Evolutionary conservation across 2,329 filamentous ascomycete species (phyloP).

Genomic region (Albifimbria verrucaria): DNA sequence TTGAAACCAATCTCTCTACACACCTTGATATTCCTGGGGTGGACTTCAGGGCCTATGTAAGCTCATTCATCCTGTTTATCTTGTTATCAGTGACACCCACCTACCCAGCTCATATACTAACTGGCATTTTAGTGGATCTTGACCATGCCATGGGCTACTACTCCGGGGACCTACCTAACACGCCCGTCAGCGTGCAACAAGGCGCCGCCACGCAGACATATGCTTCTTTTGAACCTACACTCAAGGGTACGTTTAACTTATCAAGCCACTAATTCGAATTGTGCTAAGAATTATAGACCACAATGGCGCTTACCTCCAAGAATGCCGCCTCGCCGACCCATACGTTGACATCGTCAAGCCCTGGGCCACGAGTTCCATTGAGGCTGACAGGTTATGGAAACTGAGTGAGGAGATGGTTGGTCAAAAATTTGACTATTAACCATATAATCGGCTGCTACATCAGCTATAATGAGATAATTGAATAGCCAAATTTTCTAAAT

Average conservation of each 20-base stretch:
- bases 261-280: not conserved
- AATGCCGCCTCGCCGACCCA: slow-evolving; percentile 29
- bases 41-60: not conserved
- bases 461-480: no score
- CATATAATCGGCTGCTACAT: no score
- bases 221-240: slow-evolving; percentile 34
- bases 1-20: slow-evolving; percentile 13
- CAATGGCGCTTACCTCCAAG: slow-evolving; percentile 28
- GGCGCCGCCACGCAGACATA: slow-evolving; percentile 30
- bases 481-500: no score
- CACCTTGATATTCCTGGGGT: slow-evolving; percentile 19
- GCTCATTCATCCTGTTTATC: no score
- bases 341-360: slow-evolving; percentile 22
- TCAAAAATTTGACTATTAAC: slow-evolving; percentile 32
- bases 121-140: slow-evolving; percentile 8
- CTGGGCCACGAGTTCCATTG: slow-evolving; percentile 26
- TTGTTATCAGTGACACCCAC: no score
- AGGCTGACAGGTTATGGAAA: slow-evolving; percentile 42
- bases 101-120: no score
- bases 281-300: slow-evolving; percentile 14
- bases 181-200: slow-evolving; percentile 18
- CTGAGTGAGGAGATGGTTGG: slow-evolving; percentile 43
- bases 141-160: not conserved
- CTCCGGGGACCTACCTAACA: not conserved
- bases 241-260: slow-evolving; percentile 15